These are phyloP conservation scores for Zoysia japonica DNA, from an alignment of 176 grass and related monocot genomes.

Conservation along the genomic window DNA sequence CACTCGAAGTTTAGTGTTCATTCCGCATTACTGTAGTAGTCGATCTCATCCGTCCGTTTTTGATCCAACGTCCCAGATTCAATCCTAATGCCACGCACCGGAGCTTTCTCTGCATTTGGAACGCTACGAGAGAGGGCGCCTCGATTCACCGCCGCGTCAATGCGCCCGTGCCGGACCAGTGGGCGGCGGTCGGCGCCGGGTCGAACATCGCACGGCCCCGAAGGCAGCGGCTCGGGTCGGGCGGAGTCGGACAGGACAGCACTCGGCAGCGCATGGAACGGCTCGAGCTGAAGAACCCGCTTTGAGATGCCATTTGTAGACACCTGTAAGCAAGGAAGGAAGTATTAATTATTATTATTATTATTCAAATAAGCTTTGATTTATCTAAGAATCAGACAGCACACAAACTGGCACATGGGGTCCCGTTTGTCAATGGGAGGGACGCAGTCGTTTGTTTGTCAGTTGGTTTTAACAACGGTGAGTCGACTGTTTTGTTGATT, in stretches of 20 bases:
- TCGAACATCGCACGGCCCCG: not conserved
- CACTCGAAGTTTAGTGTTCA: too few species aligned
- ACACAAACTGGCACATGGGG: too few species aligned
- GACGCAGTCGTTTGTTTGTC: not conserved
- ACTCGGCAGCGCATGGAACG: not conserved
- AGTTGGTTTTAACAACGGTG: not conserved
- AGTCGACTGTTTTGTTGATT: not conserved
- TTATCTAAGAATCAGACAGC: too few species aligned
- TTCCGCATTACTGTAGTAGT: too few species aligned
- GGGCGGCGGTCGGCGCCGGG: not conserved
- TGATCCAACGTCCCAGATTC: too few species aligned
- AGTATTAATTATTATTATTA: too few species aligned
- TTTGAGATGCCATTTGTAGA: not conserved
- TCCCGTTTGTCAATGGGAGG: not conserved
- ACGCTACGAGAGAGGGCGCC: not conserved
- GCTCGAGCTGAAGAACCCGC: not conserved
- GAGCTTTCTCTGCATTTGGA: too few species aligned
- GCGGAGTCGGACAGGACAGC: not conserved
- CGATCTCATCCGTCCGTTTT: too few species aligned
- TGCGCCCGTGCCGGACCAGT: conserved; percentile 38
- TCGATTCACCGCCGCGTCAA: conserved; percentile 21
- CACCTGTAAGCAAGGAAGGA: not conserved
- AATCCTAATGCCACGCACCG: too few species aligned
- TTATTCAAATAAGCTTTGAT: too few species aligned
- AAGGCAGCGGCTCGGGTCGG: conserved; percentile 11